A percentile compares a stretch with the other conserved stretches of the same genome.
These are phyloP conservation scores for Mucuna pruriens DNA, from an alignment of 306 rosid species.

Conservation along the genomic window DNA sequence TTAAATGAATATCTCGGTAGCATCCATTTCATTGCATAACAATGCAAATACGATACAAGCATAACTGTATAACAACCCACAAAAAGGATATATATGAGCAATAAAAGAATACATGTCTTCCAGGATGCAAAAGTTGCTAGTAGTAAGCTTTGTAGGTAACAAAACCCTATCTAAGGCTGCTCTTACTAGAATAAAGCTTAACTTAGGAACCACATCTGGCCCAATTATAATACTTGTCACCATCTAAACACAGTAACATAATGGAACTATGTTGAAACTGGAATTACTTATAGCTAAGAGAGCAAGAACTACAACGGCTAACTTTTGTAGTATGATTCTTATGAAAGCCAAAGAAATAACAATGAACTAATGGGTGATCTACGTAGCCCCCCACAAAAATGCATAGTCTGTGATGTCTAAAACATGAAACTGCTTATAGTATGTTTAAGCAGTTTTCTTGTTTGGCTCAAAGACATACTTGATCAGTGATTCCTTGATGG, in stretches of 20 bases:
- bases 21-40: slow-evolving; percentile 22
- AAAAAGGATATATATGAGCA: slow-evolving; percentile 30
- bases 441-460: slow-evolving; percentile 56
- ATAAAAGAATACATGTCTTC: slow-evolving; percentile 41
- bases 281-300: neutral
- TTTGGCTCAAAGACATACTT: slow-evolving; percentile 78
- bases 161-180: slow-evolving; percentile 31
- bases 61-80: neutral
- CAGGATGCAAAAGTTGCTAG: slow-evolving; percentile 9
- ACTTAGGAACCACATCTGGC: neutral
- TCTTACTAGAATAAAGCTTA: slow-evolving; percentile 29
- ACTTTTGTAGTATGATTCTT: neutral
- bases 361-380: slow-evolving; percentile 41
- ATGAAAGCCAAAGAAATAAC: slow-evolving; percentile 10
- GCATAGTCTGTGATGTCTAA: slow-evolving; percentile 35
- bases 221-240: slow-evolving; percentile 30
- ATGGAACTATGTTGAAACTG: slow-evolving; percentile 25
- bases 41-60: neutral
- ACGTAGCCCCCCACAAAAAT: slow-evolving; percentile 30
- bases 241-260: slow-evolving; percentile 18
- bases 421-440: slow-evolving; percentile 36
- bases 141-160: slow-evolving; percentile 24
- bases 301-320: neutral
- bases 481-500: slow-evolving; percentile 80
- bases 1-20: slow-evolving; percentile 16